A percentile compares a stretch with the other conserved stretches of the same genome.
Evolutionary conservation across 768 basidiomycete genomes (phyloP).

Genomic region (Leucosporidium creatinivorum): DNA sequence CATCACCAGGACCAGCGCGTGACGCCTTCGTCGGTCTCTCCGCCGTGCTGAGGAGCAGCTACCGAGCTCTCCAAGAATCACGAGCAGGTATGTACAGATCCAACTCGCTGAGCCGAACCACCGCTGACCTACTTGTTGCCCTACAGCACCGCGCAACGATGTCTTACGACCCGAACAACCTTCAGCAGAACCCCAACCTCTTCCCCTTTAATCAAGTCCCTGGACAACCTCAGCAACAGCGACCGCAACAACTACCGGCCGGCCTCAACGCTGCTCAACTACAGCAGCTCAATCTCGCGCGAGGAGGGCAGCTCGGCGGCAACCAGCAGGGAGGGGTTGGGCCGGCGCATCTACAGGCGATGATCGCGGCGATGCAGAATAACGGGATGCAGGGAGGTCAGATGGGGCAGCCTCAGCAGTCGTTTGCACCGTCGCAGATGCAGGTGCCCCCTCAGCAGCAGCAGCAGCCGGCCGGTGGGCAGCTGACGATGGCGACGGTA

Average conservation of each 20-base stretch:
- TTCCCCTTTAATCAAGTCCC: too few relatives aligned
- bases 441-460: not conserved
- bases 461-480: slow-evolving; percentile 4
- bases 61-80: too few relatives aligned
- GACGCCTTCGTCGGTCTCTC: too few relatives aligned
- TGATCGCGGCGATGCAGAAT: not conserved
- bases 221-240: too few relatives aligned
- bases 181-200: too few relatives aligned
- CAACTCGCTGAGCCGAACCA: too few relatives aligned
- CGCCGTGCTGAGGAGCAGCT: too few relatives aligned
- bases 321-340: not conserved
- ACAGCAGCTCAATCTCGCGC: not conserved
- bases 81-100: too few relatives aligned
- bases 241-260: not conserved
- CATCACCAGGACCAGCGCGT: too few relatives aligned
- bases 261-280: not conserved
- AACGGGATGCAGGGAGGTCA: not conserved
- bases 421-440: not conserved
- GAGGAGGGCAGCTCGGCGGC: not conserved
- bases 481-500: slow-evolving; percentile 21
- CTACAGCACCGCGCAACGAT: too few relatives aligned
- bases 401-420: slow-evolving; percentile 2
- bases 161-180: too few relatives aligned
- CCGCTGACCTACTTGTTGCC: too few relatives aligned
- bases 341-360: not conserved